These are phyloP conservation scores for Chaetomium olivaceum DNA, from an alignment of 2,329 filamentous ascomycete genomes.

Conservation along the genomic window DNA sequence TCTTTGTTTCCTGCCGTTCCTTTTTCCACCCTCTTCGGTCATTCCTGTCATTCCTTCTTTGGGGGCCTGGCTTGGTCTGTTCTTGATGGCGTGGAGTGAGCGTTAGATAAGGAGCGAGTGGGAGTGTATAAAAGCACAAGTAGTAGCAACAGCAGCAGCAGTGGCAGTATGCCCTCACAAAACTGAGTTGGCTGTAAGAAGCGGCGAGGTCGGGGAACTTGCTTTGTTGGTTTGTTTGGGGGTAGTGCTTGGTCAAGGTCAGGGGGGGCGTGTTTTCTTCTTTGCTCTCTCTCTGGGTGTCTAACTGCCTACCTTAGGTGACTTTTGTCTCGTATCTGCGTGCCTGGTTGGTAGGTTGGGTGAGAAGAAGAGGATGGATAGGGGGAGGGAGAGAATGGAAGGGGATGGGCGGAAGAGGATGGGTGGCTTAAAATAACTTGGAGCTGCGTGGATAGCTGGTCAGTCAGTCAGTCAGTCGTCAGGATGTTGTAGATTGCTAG, in stretches of 20 bases:
- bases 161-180: neutral
- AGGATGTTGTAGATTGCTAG: constrained; percentile 5
- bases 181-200: neutral
- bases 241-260: neutral
- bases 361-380: neutral
- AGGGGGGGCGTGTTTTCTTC: neutral
- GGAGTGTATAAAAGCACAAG: constrained; percentile 6
- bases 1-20: constrained; percentile 16
- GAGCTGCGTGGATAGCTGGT: constrained; percentile 1
- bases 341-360: neutral
- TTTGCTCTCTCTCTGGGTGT: neutral
- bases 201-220: neutral
- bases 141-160: neutral
- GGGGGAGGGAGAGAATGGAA: neutral
- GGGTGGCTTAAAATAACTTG: constrained; percentile 1
- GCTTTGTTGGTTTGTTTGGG: neutral
- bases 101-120: neutral
- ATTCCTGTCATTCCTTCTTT: neutral
- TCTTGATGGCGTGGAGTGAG: neutral
- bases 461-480: neutral
- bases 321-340: neutral
- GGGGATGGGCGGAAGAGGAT: too few species aligned
- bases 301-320: neutral
- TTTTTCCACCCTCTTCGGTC: constrained; percentile 11
- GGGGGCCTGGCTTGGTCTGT: neutral